These are phyloP conservation scores for Fusarium concolor DNA, from an alignment of 2,329 filamentous ascomycete genomes.

Conservation along the genomic window DNA sequence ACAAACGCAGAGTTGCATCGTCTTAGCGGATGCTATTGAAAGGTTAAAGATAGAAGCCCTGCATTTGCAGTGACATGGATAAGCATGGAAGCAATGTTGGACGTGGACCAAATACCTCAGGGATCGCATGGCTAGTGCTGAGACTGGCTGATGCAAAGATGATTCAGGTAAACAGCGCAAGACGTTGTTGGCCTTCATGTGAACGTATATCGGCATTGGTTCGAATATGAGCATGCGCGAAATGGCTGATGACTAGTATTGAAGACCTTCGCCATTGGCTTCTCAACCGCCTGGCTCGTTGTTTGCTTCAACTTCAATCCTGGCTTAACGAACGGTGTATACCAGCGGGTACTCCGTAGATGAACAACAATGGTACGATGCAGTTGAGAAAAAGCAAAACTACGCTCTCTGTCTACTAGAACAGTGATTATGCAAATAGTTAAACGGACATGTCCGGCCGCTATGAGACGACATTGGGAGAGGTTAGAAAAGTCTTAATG, in stretches of 20 bases:
- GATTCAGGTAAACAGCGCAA: constrained; percentile 8
- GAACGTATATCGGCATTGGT: constrained; percentile 12
- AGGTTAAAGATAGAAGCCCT: constrained; percentile 24
- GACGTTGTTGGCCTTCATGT: constrained; percentile 16
- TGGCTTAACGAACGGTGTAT: constrained; percentile 13
- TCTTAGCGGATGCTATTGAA: constrained; percentile 11
- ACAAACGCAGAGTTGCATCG: constrained; percentile 19
- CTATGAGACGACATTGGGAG: constrained; percentile 16
- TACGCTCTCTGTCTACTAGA: constrained; percentile 8
- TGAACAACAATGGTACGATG: constrained; percentile 40
- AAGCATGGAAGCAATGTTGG: constrained; percentile 8
- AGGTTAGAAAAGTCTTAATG: constrained; percentile 12
- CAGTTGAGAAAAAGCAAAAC: constrained; percentile 39
- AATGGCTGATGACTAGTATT: constrained; percentile 10
- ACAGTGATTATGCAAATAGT: constrained; percentile 9
- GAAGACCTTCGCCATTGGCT: constrained; percentile 9
- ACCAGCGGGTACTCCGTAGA: constrained; percentile 20
- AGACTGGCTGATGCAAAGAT: constrained; percentile 13
- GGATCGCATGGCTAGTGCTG: constrained; percentile 19
- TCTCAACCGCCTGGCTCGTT: constrained; percentile 25
- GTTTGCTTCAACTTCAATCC: constrained; percentile 15
- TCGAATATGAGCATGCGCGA: constrained; percentile 6
- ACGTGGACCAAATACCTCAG: constrained; percentile 18
- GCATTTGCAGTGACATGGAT: constrained; percentile 14
- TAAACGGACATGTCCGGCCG: constrained; percentile 34